Conservation (phyloP, 2,329 filamentous ascomycete species). For the Aspergillus sp. region DNA sequence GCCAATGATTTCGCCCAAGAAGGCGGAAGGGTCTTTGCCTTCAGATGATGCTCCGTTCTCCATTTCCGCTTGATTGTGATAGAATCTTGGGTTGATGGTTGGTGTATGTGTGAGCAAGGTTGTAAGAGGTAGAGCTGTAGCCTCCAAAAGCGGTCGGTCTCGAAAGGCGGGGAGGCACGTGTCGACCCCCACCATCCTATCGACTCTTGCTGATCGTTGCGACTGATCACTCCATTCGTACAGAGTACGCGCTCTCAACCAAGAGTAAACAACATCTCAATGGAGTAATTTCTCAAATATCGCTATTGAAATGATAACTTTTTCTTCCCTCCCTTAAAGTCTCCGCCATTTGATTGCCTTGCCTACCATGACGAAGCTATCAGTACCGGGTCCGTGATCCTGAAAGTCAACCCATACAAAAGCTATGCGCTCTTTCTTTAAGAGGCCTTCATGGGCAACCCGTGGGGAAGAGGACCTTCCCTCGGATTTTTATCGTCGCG, state of each 20-base stretch:
- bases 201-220: no score
- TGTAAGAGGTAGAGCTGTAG: no score
- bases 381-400: not conserved
- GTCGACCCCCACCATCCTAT: no score
- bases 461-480: constrained; percentile 34
- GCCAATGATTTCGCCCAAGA: constrained; percentile 91
- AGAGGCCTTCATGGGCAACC: constrained; percentile 52
- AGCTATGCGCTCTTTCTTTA: constrained; percentile 52
- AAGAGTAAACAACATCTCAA: no score
- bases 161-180: no score
- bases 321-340: not conserved
- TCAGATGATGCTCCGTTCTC: constrained; percentile 71
- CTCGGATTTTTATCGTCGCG: constrained; percentile 50
- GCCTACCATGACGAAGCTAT: not conserved
- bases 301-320: not conserved
- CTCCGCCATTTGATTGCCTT: not conserved
- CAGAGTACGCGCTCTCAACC: no score
- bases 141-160: no score
- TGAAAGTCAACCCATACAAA: not conserved
- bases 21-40: constrained; percentile 88
- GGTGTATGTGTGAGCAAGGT: not conserved
- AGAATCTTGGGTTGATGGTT: not conserved
- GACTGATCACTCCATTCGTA: no score
- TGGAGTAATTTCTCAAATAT: not conserved
- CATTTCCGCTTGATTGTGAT: constrained; percentile 50